Conservation (phyloP, 352 stramenopile genomes). For the Phytophthora uliginosa region DNA sequence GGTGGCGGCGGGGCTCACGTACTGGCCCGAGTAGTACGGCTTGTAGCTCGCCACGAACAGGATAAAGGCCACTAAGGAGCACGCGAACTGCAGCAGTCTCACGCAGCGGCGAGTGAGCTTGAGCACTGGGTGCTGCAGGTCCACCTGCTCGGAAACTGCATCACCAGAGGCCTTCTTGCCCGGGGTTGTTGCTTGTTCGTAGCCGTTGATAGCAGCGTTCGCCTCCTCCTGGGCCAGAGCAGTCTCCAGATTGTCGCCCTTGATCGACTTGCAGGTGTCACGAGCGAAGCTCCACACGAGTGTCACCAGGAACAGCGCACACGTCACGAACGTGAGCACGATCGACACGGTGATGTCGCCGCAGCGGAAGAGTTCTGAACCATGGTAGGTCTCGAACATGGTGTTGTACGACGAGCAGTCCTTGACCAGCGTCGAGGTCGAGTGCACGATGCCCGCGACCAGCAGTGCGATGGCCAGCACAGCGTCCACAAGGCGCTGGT, state of each 20-base stretch:
- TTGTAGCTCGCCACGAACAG: constrained; percentile 38
- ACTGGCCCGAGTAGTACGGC: constrained; percentile 49
- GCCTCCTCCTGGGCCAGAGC: constrained; percentile 4
- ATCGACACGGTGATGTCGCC: constrained; percentile 32
- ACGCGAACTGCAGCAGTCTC: constrained; percentile 38
- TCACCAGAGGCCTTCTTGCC: constrained; percentile 8
- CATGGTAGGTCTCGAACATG: constrained; percentile 35
- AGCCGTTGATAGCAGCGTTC: background rate
- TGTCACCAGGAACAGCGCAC: constrained; percentile 32
- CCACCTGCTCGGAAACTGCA: constrained; percentile 1
- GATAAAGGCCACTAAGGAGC: constrained; percentile 29
- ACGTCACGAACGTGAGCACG: constrained; percentile 40
- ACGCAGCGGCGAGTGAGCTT: constrained; percentile 25
- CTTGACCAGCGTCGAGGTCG: constrained; percentile 21
- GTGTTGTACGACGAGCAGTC: constrained; percentile 22
- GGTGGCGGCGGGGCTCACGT: constrained; percentile 37
- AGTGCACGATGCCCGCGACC: constrained; percentile 29
- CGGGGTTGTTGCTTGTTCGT: background rate
- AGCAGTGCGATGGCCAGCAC: constrained; percentile 24
- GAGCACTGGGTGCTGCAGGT: constrained; percentile 30
- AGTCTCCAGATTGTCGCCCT: constrained; percentile 4
- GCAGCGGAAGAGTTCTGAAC: constrained; percentile 40
- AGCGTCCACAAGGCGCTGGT: constrained; percentile 32
- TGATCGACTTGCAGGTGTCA: constrained; percentile 12
- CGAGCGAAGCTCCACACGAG: constrained; percentile 25